Evolutionary conservation across 1,284 basidiomycete species (phyloP).

Genomic region (Cutaneotrichosporon cutaneum): DNA sequence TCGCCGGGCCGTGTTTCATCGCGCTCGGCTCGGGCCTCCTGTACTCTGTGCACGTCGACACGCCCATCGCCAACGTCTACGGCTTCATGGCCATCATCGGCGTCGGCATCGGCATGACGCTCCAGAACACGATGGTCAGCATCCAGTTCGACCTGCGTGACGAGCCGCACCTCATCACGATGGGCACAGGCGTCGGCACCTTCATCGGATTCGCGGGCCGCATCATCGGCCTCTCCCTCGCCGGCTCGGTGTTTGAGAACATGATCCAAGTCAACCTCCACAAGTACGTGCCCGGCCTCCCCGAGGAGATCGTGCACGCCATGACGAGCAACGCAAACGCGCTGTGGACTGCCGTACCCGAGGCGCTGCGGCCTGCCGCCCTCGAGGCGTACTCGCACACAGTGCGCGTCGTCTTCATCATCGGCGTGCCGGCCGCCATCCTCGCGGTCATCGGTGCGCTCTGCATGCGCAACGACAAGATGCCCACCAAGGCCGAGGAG

Average conservation of each 20-base stretch:
- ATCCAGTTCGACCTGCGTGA: slow-evolving; percentile 47
- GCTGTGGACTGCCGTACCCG: slow-evolving; percentile 40
- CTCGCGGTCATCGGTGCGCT: slow-evolving; percentile 38
- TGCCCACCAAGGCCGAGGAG: slow-evolving; percentile 27
- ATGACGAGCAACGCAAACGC: slow-evolving; percentile 40
- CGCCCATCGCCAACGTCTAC: slow-evolving; percentile 35
- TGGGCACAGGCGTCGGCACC: slow-evolving; percentile 39
- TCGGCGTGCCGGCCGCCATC: slow-evolving; percentile 42
- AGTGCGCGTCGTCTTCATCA: slow-evolving; percentile 42
- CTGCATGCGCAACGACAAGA: slow-evolving; percentile 42
- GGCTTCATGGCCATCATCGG: slow-evolving; percentile 49
- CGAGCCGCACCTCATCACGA: slow-evolving; percentile 44
- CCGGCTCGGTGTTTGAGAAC: slow-evolving; percentile 51
- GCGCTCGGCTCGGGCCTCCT: slow-evolving; percentile 44
- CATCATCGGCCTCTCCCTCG: slow-evolving; percentile 49
- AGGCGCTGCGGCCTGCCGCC: slow-evolving; percentile 27
- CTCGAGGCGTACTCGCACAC: slow-evolving; percentile 46
- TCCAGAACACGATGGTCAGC: slow-evolving; percentile 48
- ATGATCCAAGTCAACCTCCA: slow-evolving; percentile 42
- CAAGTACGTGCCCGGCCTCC: slow-evolving; percentile 35
- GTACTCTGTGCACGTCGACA: slow-evolving; percentile 40
- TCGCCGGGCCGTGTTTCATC: slow-evolving; percentile 42
- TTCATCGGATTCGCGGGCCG: slow-evolving; percentile 49
- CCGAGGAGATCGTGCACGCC: slow-evolving; percentile 21
- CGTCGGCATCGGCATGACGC: slow-evolving; percentile 43